phyloP scores from a whole-genome alignment of 2,329 filamentous ascomycete genomes.

The Fusarium algeriense region DNA sequence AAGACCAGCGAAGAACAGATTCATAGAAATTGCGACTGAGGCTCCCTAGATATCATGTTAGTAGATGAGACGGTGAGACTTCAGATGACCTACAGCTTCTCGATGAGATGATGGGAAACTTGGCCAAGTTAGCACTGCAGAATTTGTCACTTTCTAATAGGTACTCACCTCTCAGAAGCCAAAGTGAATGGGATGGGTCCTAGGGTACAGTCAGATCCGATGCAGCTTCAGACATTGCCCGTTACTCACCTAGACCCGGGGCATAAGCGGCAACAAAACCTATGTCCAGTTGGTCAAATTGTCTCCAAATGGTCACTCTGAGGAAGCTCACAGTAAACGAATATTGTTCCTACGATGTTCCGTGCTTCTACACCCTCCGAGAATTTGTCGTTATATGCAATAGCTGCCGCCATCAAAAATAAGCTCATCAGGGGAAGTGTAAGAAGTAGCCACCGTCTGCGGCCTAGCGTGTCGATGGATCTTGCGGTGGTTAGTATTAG shows the following conservation, averaged over 20 bases:
- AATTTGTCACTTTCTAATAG: too few species aligned
- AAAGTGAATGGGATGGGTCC: background rate
- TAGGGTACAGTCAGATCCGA: background rate
- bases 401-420: background rate
- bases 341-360: background rate
- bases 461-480: background rate
- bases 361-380: background rate
- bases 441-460: background rate
- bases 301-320: too few species aligned
- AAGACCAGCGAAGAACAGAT: background rate
- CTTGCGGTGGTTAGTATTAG: background rate
- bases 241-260: background rate
- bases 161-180: background rate
- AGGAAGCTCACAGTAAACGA: background rate
- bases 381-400: background rate
- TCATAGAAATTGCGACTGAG: background rate
- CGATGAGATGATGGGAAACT: background rate
- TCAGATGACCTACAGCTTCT: background rate
- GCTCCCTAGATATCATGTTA: background rate
- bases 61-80: background rate
- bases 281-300: background rate
- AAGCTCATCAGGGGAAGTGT: background rate
- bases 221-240: fast-evolving
- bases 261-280: background rate
- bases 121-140: background rate